A percentile compares a stretch with the other conserved stretches of the same genome.
Conservation (phyloP, 176 grass and related monocot species). For the Oryza glumipatula region DNA sequence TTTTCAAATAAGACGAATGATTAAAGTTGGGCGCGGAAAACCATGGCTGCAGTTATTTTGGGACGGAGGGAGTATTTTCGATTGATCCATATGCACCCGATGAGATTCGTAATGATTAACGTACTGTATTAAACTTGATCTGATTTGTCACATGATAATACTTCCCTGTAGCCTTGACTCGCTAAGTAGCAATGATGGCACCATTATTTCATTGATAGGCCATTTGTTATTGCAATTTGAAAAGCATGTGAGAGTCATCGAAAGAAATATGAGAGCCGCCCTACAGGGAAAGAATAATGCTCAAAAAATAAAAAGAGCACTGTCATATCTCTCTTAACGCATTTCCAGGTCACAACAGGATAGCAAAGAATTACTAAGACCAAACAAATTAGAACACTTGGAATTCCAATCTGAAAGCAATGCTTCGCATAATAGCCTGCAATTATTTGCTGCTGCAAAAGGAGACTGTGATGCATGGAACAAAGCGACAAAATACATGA, state of each 20-base stretch:
- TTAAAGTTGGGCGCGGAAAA: too few relatives aligned
- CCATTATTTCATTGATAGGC: neutral
- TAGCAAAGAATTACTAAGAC: neutral
- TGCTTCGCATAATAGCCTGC: constrained; percentile 27
- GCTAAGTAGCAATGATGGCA: neutral
- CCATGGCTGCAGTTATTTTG: too few relatives aligned
- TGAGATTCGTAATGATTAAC: constrained; percentile 14
- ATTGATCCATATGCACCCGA: constrained; percentile 5
- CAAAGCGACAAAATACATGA: constrained; percentile 34
- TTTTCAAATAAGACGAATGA: too few relatives aligned
- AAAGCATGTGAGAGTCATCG: neutral
- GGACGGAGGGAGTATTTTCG: neutral
- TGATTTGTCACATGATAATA: neutral
- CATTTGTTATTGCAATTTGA: neutral
- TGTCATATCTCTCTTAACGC: constrained; percentile 2
- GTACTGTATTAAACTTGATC: constrained; percentile 16
- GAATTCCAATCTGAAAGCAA: constrained; percentile 49
- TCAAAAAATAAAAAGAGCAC: constrained; percentile 2
- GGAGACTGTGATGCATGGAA: constrained; percentile 23
- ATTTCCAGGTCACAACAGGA: constrained; percentile 38
- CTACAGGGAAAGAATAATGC: neutral
- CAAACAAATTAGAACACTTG: constrained; percentile 42
- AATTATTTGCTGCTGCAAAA: constrained; percentile 45
- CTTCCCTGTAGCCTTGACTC: neutral
- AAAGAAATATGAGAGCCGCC: neutral